These are phyloP conservation scores for Acidomyces sp. DNA, from an alignment of 495 filamentous ascomycete genomes.

Conservation along the genomic window DNA sequence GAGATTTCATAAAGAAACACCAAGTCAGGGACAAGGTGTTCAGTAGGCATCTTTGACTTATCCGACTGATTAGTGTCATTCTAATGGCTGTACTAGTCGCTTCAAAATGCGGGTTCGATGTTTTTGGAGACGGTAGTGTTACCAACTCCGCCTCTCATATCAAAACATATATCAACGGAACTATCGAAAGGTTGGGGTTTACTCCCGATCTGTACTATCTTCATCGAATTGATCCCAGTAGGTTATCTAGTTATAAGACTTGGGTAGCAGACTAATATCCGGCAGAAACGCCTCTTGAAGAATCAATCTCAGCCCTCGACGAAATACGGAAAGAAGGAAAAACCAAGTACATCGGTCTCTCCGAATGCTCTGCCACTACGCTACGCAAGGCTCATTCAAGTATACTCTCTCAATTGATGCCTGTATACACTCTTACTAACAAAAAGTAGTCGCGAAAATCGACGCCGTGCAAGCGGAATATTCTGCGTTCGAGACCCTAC, in stretches of 20 bases:
- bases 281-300: constrained; percentile 44
- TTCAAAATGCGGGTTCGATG: constrained; percentile 36
- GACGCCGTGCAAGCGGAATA: constrained; percentile 51
- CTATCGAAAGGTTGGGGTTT: constrained; percentile 38
- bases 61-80: constrained; percentile 1
- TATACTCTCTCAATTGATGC: constrained; percentile 17
- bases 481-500: constrained; percentile 47
- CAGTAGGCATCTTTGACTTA: constrained; percentile 20
- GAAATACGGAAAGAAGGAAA: constrained; percentile 35
- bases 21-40: constrained; percentile 36
- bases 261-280: not conserved
- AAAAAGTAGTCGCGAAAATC: constrained; percentile 43
- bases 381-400: constrained; percentile 45
- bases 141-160: constrained; percentile 40
- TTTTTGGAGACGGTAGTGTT: constrained; percentile 25
- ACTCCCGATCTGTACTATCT: constrained; percentile 43
- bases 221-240: constrained; percentile 36
- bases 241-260: not conserved
- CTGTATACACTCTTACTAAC: too few species aligned
- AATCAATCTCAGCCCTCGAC: constrained; percentile 40
- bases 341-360: constrained; percentile 46
- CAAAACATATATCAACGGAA: constrained; percentile 40
- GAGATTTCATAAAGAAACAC: constrained; percentile 42
- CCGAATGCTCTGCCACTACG: constrained; percentile 40
- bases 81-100: constrained; percentile 29